Percentiles rank a stretch among this genome's conserved stretches.
Evolutionary conservation across 2,329 filamentous ascomycete species (phyloP).

Genomic region (Colletotrichum eremochloae): DNA sequence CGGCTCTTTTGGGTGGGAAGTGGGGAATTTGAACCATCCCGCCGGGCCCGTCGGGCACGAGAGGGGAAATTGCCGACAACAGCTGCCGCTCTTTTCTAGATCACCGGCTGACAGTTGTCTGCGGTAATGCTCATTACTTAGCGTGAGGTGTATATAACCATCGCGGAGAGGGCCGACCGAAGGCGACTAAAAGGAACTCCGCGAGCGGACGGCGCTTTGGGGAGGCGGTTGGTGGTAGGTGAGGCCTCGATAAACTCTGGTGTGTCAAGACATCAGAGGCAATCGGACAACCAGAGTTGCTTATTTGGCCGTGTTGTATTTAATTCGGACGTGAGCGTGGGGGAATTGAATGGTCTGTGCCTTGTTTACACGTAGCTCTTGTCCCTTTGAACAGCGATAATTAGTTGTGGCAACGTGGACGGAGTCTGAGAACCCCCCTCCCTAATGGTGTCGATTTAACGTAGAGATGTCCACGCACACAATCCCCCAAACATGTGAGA

Average conservation of each 20-base stretch:
- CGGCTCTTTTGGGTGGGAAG: background rate
- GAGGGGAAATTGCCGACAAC: background rate
- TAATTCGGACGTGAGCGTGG: background rate
- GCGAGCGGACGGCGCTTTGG: background rate
- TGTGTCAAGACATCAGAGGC: background rate
- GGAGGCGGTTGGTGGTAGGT: background rate
- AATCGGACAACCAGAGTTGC: background rate
- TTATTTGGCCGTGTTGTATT: background rate
- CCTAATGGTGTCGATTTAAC: background rate
- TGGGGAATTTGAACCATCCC: background rate
- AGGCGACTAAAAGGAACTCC: background rate
- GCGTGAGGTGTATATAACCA: background rate
- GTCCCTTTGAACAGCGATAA: background rate
- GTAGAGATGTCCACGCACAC: background rate
- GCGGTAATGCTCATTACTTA: background rate
- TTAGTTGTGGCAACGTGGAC: background rate
- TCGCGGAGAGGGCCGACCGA: background rate
- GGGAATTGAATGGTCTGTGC: background rate
- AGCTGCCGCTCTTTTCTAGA: background rate
- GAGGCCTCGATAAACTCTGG: too few relatives aligned
- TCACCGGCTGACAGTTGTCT: background rate
- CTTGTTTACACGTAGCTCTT: background rate
- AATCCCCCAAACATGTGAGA: background rate
- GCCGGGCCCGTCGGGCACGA: background rate
- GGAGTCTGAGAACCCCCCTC: background rate